Conservation (phyloP, 257 asterid genomes). For the Marsdenia floribunda region DNA sequence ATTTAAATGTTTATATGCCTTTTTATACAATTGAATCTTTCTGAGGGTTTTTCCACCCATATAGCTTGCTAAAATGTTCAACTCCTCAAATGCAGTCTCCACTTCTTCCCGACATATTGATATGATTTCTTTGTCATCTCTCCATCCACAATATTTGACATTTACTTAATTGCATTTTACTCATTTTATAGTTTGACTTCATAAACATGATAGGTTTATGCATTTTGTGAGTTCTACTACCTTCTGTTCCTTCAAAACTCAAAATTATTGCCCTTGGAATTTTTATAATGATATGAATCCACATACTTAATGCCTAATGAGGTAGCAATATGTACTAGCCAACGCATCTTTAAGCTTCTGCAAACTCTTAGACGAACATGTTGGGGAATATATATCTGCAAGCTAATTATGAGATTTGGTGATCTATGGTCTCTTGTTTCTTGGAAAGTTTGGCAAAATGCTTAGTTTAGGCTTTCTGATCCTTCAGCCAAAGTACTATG, state of each 20-base stretch:
- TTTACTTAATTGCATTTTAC: not conserved
- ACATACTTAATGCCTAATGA: not conserved
- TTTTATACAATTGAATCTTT: not conserved
- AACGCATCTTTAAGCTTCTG: not conserved
- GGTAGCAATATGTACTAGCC: not conserved
- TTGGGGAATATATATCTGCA: not conserved
- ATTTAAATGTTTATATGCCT: not conserved
- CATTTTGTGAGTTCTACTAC: not conserved
- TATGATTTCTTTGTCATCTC: not conserved
- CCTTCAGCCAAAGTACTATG: slow-evolving; percentile 81
- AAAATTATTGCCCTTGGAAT: not conserved
- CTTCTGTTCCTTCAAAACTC: not conserved
- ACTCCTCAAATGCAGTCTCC: not conserved
- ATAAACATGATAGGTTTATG: not conserved
- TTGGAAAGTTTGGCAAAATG: not conserved
- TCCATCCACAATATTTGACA: not conserved
- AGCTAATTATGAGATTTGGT: not conserved
- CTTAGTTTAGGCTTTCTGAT: slow-evolving; percentile 8
- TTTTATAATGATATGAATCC: not conserved
- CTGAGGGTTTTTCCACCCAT: not conserved
- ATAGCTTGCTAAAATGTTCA: not conserved
- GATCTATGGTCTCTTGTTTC: not conserved
- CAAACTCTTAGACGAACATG: not conserved
- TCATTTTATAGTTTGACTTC: not conserved
- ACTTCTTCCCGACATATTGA: not conserved